Conservation (phyloP, 176 grass and related monocot genomes). For the Phyllostachys edulis region DNA sequence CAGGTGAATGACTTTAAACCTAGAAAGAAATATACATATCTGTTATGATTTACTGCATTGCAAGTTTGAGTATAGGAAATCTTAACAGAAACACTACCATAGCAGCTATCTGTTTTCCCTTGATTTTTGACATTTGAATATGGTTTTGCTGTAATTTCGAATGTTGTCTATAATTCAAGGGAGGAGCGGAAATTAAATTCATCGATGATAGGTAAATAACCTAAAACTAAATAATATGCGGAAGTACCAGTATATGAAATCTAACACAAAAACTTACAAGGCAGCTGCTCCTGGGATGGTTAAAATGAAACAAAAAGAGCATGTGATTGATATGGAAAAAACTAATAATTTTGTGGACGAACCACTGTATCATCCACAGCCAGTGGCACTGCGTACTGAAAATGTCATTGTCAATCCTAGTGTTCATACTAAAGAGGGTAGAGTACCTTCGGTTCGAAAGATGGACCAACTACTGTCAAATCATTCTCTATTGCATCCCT, state of each 20-base stretch:
- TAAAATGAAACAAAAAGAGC: conserved; percentile 51
- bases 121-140: conserved; percentile 22
- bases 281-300: conserved; percentile 35
- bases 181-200: conserved; percentile 31
- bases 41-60: conserved; percentile 2
- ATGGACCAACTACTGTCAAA: conserved; percentile 55
- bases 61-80: conserved; percentile 13
- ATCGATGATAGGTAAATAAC: conserved; percentile 42
- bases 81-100: conserved; percentile 2
- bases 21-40: neutral
- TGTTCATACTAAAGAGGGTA: conserved; percentile 28
- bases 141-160: conserved; percentile 34
- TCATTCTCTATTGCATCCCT: conserved; percentile 82
- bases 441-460: conserved; percentile 40
- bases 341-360: too few relatives aligned
- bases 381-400: too few relatives aligned
- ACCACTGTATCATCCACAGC: too few relatives aligned
- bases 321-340: conserved; percentile 45
- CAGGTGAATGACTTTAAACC: neutral
- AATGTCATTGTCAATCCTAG: too few relatives aligned
- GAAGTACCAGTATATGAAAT: neutral
- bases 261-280: conserved; percentile 23
- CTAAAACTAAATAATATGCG: conserved; percentile 2
- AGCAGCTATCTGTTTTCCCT: conserved; percentile 7
- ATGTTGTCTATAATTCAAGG: conserved; percentile 27